Base-by-base conservation (phyloP, 140 eudicot genomes). In the Flaveria floridana region DNA sequence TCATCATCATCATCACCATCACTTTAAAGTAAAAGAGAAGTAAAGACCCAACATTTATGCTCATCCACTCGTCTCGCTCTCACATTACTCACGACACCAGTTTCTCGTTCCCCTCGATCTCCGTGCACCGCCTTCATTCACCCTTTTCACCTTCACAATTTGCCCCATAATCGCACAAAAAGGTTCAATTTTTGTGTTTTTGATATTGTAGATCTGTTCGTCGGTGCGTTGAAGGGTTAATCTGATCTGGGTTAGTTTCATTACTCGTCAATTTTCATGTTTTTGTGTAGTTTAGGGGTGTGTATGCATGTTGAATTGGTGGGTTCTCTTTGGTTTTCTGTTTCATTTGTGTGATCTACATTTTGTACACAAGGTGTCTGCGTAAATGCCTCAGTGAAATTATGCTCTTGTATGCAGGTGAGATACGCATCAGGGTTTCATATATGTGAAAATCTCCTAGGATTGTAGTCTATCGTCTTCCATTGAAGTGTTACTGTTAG, bases 31-130 rank as follows among this genome's bases (percentile, higher is more conserved):
- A 70, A 2, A 69, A 12, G 61, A 44, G 68, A 58, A 34, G 41
- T 59, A 72, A 74, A 73, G 64, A 53, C 63, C 68, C 77, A 23
- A 78, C 83, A 73, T 79, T 66, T 79, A 65, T 80, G 76, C 75
- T 30, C 71, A 80, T 75, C 84, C 76, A 74, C 80, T 80, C 79
- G 64, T 42, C 47, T 44, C 55, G 21, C 59, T 74, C 63, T 74
- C 51, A 16, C 55, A 46, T 65, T 44, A 52, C 74, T 53, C 58
- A 67, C 74, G 47, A 28, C 64, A 78, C 44, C 72, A 70, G 56
- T 78, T 78, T 61, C 71, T 61, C 56, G 50, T 78, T 48, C 46
- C 52, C 77, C 72, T 62, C 76, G 76, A 77, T 77, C 64, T 77
- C 76, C 81, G 76, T 58, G 71, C 64, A 44, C 81, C 70, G 74